Conservation (phyloP, 2,329 filamentous ascomycete genomes). For the Mollisia scopiformis region DNA sequence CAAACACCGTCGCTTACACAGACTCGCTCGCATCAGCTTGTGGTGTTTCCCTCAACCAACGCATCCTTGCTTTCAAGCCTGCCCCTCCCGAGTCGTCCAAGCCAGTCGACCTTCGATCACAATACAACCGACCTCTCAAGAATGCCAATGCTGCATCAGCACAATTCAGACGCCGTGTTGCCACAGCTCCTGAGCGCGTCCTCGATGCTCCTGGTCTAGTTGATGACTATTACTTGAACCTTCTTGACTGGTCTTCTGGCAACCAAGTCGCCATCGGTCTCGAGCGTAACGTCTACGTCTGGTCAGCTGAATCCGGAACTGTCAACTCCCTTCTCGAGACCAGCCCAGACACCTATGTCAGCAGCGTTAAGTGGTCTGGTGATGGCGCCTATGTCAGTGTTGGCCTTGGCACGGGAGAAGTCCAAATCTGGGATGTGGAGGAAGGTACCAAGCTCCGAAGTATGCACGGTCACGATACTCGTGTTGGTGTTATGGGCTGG, state of each 20-base stretch:
- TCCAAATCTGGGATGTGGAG: slow-evolving; percentile 99
- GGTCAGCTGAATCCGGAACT: slow-evolving; percentile 92
- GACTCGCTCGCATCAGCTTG: slow-evolving; percentile 89
- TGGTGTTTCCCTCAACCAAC: slow-evolving; percentile 89
- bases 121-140: slow-evolving; percentile 97
- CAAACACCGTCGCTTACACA: slow-evolving; percentile 88
- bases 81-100: slow-evolving; percentile 97
- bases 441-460: slow-evolving; percentile 94
- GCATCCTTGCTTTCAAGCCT: slow-evolving; percentile 98
- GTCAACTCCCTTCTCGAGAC: slow-evolving; percentile 91
- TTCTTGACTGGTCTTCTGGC: slow-evolving; percentile 95
- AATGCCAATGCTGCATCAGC: slow-evolving; percentile 72
- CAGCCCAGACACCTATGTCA: slow-evolving; percentile 88
- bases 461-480: slow-evolving; percentile 97
- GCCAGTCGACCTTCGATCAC: slow-evolving; percentile 94
- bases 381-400: slow-evolving; percentile 97
- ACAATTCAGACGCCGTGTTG: slow-evolving; percentile 88
- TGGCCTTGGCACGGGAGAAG: slow-evolving; percentile 91
- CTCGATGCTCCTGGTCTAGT: slow-evolving; percentile 94
- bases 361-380: slow-evolving; percentile 98
- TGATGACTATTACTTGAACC: slow-evolving; percentile 98
- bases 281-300: slow-evolving; percentile 96
- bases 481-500: slow-evolving; percentile 98
- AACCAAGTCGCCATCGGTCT: slow-evolving; percentile 98
- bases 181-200: slow-evolving; percentile 93